Conservation (phyloP, 1,284 basidiomycete genomes). For the Pseudozyma thailandica region DNA sequence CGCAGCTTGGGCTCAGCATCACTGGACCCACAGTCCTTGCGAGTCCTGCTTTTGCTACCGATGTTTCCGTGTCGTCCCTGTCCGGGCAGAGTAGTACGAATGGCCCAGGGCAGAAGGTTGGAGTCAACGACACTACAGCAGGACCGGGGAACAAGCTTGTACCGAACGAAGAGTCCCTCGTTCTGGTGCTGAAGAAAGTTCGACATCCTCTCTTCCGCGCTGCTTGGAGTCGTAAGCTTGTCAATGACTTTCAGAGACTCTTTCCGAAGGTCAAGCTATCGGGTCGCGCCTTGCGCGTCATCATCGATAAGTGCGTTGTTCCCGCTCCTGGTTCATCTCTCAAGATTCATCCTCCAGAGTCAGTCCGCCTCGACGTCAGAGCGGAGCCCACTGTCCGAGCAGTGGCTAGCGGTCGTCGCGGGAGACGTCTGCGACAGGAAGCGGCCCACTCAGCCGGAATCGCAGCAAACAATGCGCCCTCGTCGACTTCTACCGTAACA, state of each 20-base stretch:
- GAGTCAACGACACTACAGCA: background rate
- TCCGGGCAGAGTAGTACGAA: background rate
- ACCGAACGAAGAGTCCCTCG: slow-evolving; percentile 37
- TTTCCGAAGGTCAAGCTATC: slow-evolving; percentile 18
- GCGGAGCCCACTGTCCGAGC: background rate
- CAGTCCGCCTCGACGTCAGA: background rate
- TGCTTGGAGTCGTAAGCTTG: slow-evolving; percentile 22
- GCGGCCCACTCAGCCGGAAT: background rate
- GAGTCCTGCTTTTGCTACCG: background rate
- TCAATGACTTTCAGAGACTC: slow-evolving; percentile 18
- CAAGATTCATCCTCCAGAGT: no score
- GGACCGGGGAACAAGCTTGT: background rate
- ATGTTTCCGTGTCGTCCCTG: background rate
- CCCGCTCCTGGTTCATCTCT: background rate
- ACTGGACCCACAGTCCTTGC: slow-evolving; percentile 4
- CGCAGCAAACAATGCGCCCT: background rate
- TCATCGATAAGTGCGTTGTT: slow-evolving; percentile 21
- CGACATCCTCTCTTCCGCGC: slow-evolving; percentile 29
- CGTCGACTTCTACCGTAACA: background rate
- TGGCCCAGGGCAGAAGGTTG: background rate
- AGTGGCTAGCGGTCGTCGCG: slow-evolving; percentile 17
- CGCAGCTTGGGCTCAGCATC: slow-evolving; percentile 9
- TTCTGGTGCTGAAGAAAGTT: slow-evolving; percentile 29
- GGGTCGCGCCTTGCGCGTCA: slow-evolving; percentile 18
- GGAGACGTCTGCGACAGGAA: slow-evolving; percentile 14